Evolutionary conservation across 345 rosid genomes (phyloP).

Genomic region (Eucalyptus virginea): DNA sequence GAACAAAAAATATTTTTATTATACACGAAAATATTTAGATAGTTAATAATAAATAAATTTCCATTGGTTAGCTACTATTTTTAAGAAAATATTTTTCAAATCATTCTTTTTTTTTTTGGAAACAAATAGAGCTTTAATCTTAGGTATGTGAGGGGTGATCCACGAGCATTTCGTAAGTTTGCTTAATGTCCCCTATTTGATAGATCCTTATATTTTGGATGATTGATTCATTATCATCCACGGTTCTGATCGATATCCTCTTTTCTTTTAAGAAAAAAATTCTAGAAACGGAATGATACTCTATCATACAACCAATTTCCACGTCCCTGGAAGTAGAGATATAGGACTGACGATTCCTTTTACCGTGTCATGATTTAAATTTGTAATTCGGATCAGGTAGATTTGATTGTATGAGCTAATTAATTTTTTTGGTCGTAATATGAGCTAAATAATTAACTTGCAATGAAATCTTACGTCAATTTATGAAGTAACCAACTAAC

Average conservation of each 20-base stretch:
- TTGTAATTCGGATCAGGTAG: not conserved
- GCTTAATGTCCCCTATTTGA: not conserved
- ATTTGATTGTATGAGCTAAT: not conserved
- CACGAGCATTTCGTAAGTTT: not conserved
- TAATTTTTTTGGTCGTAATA: too few relatives aligned
- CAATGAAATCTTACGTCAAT: not conserved
- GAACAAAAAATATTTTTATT: too few relatives aligned
- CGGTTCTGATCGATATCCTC: not conserved
- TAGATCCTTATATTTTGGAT: not conserved
- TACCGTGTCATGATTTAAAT: not conserved
- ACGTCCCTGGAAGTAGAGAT: not conserved
- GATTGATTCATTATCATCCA: not conserved
- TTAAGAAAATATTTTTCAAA: too few relatives aligned
- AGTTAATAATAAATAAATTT: too few relatives aligned
- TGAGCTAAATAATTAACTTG: not conserved
- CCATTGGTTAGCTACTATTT: too few relatives aligned
- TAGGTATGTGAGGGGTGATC: not conserved
- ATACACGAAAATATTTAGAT: too few relatives aligned
- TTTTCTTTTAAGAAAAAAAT: not conserved
- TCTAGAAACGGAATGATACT: not conserved
- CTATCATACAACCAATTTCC: not conserved
- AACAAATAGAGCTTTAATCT: not conserved
- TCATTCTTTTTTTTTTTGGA: too few relatives aligned
- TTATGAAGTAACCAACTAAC: not conserved
- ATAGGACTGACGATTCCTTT: not conserved